Evolutionary conservation across 2,329 filamentous ascomycete genomes (phyloP), one percentile per base, ranked within the genome.

Genomic region (Capronia epimyces): DNA sequence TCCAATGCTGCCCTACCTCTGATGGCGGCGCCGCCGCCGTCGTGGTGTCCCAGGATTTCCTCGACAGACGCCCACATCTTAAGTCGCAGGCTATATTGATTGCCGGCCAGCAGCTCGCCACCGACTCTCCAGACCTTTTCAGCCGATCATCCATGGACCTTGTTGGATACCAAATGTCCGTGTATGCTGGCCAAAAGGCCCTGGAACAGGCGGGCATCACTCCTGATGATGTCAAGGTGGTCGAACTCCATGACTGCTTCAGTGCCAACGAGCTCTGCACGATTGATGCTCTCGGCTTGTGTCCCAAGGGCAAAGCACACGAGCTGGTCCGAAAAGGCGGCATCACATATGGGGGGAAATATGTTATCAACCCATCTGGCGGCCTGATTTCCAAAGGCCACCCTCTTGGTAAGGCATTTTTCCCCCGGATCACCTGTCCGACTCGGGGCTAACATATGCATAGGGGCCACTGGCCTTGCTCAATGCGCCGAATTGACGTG

Each of bases 1-100:
- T 97, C n/a, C 93, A 97, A 74, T 97, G 91, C 79, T 96, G 91
- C 71, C 91, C 93, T 1, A 97, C 91, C 1, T 95, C 89, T 0
- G 93, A 97, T 69, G 91, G 91, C 43, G 87, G 84, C 41, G 91
- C 89, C 1, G 89, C 93, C 1, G 88, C 87, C 12, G 84, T 97
- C 25, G 74, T 98, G 45, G 89, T 95, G 48, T 95, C 89, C 0
- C 84, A 95, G 70, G 79, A 78, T 42, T 97, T 96, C 78, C 80
- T 97, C 48, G 86, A 91, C 63, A 84, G 84, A 7, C 81, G 88
- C 18, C 90, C 90, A 1, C 83, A 95, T 62, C 81, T 96, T 52
- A 84, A 83, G 65, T 76, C 80, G 49, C 87, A 90, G 63, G 91
- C 93, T n/a, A 74, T 97, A 56, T 76, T 89, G 50, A 88, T 97